Evolutionary conservation across 129 eudicot species (phyloP).

Genomic region (Flaveria brownii): DNA sequence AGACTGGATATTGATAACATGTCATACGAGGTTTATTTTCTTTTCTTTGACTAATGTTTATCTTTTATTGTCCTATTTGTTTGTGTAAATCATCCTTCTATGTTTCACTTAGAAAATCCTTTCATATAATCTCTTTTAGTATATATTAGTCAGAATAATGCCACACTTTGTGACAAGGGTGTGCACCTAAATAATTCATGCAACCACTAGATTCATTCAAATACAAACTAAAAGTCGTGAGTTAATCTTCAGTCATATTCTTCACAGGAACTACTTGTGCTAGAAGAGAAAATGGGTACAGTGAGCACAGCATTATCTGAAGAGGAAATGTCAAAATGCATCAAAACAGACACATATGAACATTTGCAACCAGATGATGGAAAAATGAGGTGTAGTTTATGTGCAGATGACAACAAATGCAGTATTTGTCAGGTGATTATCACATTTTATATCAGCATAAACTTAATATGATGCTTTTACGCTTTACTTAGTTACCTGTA

Average conservation of each 20-base stretch:
- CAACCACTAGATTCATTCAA: slow-evolving; percentile 17
- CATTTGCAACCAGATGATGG: slow-evolving; percentile 31
- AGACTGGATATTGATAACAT: slow-evolving; percentile 94
- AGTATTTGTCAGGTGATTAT: slow-evolving; percentile 84
- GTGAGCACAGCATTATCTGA: slow-evolving; percentile 87
- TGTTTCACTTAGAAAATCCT: not conserved
- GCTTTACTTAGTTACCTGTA: not conserved
- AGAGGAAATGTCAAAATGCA: slow-evolving; percentile 66
- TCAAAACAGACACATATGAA: slow-evolving; percentile 51
- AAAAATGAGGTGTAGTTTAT: slow-evolving; percentile 17
- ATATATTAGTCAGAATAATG: slow-evolving; percentile 4
- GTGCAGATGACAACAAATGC: slow-evolving; percentile 71
- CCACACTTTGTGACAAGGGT: slow-evolving; percentile 10
- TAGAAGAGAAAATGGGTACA: slow-evolving; percentile 87
- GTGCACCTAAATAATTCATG: not conserved
- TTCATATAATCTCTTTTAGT: not conserved
- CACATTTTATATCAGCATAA: not conserved
- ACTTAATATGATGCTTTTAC: not conserved
- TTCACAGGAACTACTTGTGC: slow-evolving; percentile 80
- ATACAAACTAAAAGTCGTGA: not conserved
- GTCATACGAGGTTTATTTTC: slow-evolving; percentile 84
- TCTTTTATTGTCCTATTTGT: not conserved
- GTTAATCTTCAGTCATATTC: not conserved
- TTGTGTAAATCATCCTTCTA: not conserved
- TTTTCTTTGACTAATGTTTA: not conserved